Base-by-base conservation (phyloP, 177 flowering plant genomes). In the Vitis hybrid region DNA sequence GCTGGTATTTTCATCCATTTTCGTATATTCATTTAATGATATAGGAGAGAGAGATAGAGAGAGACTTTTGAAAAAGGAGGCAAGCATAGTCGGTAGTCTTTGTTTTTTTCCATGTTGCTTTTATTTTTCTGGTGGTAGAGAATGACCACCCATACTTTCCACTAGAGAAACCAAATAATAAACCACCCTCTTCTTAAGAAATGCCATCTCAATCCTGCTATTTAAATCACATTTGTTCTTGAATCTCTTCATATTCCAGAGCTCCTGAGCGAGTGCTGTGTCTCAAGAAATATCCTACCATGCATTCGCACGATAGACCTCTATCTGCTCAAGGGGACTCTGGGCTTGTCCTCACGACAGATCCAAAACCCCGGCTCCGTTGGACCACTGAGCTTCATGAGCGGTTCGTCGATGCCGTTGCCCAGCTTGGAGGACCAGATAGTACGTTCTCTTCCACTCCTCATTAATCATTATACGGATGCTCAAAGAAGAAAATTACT, bases 311-410 rank as follows among this genome's bases (percentile, higher is more conserved):
- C 76, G 87, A 84, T 30, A 83, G 94, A 66, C 73, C 88, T 65
- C 84, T 92, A 90, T 90, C 96, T 71, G 89, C 88, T 75, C 97
- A 92, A 78, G 95, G 93, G 0, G 98, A 94, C 84, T 94, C 98
- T 7, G 97, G 91, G 2, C 92, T 94, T 62, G 97, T 94, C 76
- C 96, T 94, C 85, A 94, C 98, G 68, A 94, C 98, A 0, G 98
- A 94, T 85, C 98, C 98, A 8, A 94, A 94, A 78, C 98, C 98
- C 4, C 92, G 98, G 21, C 94, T 94, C 53, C 91, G 98, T 2
- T 95, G 99, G 99, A 95, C 99, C 1, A 94, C 84, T 57, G 99
- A 95, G 80, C 99, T 95, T 57, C 99, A 95, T 63, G 98, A 93
- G 64, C 94, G 98, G 65, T 95, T 95, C 35, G 99, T 95, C 17